Base-by-base conservation (phyloP, 495 filamentous ascomycete genomes). In the Penicillium ochrochloron region DNA sequence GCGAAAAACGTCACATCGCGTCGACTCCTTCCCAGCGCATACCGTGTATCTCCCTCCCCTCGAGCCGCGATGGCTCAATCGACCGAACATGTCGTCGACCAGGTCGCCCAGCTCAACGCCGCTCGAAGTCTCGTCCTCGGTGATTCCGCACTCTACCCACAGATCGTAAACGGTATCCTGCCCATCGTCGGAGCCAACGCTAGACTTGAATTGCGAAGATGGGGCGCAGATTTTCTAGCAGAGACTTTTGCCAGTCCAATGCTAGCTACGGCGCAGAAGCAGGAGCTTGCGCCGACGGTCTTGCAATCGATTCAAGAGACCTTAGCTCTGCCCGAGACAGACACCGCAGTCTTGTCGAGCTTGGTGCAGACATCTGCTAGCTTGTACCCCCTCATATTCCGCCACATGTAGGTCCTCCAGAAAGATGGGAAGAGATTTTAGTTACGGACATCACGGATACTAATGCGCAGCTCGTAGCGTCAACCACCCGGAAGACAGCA, bases 171-270 rank as follows among this genome's bases (percentile, higher is more conserved):
- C 74, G 92, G 91, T 29, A 92, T 97, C 60, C 84, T 97, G 5
- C 92, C 93, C 25, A 92, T 98, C 71, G 89, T 97, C 70, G 90
- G 89, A 34, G 85, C 90, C n/a, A 80, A 83, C 57, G 80, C 90
- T 50, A 82, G 82, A 44, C 75, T 97, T 21, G 92, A 96, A 76
- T 78, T 97, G 67, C 89, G 92, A 76, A 83, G 94, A 89, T 99
- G 96, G 96, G 96, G 93, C 25, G 88, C 93, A 25, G 93, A 97
- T 29, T 99, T 99, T 74, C 82, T 99, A 41, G 94, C 96, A 42
- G 95, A 99, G 81, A 92, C 93, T 5, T 97, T 99, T 77, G 88
- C 96, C 21, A 93, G 90, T 50, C 95, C 95, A 15, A 85, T 88
- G 37, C 81, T 98, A 67, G 74, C 85, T 59, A 77, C 80, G 37